A percentile compares a stretch with the other conserved stretches of the same genome.
phyloP scores from a whole-genome alignment of 768 basidiomycete species.

The Lentinula guzmanii region DNA sequence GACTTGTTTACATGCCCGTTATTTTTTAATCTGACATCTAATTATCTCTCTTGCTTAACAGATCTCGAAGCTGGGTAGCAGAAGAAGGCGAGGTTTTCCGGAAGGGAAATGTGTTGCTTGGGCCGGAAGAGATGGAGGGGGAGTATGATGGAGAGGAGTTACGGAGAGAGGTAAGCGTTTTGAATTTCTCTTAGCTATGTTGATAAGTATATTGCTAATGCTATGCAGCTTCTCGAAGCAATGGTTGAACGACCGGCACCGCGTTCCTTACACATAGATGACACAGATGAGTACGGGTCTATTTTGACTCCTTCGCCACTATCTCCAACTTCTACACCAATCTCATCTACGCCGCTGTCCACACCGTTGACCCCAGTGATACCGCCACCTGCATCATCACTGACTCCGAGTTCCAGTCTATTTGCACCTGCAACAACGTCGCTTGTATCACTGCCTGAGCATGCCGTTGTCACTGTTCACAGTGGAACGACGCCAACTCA shows the following conservation, averaged over 20 bases:
- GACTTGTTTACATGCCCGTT: too few relatives aligned
- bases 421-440: too few relatives aligned
- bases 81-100: constrained; percentile 98
- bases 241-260: constrained; percentile 84
- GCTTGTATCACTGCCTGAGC: too few relatives aligned
- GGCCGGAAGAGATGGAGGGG: constrained; percentile 83
- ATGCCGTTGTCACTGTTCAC: too few relatives aligned
- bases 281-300: constrained; percentile 32
- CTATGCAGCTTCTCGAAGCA: constrained; percentile 65
- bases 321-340: neutral
- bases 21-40: neutral
- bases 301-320: constrained; percentile 1
- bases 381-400: neutral
- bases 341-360: neutral
- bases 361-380: neutral
- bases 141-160: constrained; percentile 89
- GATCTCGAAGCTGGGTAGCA: constrained; percentile 77
- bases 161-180: constrained; percentile 57
- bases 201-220: neutral
- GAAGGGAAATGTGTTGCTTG: constrained; percentile 76
- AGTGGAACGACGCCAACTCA: too few relatives aligned
- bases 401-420: too few relatives aligned
- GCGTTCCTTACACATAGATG: constrained; percentile 38
- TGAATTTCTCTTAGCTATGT: neutral
- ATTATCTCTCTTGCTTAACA: constrained; percentile 16